Evolutionary conservation across 345 rosid species (phyloP).

Genomic region (Cardamine resedifolia): DNA sequence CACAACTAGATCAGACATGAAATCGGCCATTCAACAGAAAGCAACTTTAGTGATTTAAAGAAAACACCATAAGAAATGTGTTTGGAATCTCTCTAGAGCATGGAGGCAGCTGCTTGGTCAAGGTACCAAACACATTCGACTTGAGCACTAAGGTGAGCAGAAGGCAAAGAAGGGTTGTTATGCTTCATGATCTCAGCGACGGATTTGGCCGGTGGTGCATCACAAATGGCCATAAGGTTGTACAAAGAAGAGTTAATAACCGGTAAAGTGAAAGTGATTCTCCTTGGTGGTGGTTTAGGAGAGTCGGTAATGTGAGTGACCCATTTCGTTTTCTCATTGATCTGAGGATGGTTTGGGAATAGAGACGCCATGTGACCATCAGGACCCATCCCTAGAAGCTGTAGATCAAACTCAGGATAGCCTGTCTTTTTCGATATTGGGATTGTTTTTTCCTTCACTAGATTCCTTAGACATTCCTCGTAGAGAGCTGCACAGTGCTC

Average conservation of each 20-base stretch:
- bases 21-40: neutral
- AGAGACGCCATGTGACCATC: slow-evolving; percentile 88
- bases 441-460: slow-evolving; percentile 44
- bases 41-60: too few relatives aligned
- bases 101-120: slow-evolving; percentile 77
- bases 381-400: slow-evolving; percentile 85
- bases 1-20: slow-evolving; percentile 5
- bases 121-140: slow-evolving; percentile 70
- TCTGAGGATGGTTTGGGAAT: slow-evolving; percentile 64
- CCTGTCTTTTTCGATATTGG: slow-evolving; percentile 43
- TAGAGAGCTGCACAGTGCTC: slow-evolving; percentile 50
- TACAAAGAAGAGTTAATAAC: slow-evolving; percentile 71
- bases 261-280: slow-evolving; percentile 82
- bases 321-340: slow-evolving; percentile 66
- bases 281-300: slow-evolving; percentile 77
- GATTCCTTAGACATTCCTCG: slow-evolving; percentile 56
- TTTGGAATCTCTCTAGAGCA: too few relatives aligned
- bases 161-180: slow-evolving; percentile 44
- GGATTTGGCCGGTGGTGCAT: slow-evolving; percentile 33
- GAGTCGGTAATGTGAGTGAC: slow-evolving; percentile 71
- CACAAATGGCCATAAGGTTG: slow-evolving; percentile 65
- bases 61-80: too few relatives aligned
- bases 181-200: slow-evolving; percentile 52
- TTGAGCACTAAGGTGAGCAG: slow-evolving; percentile 61
- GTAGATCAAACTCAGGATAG: slow-evolving; percentile 78